These are phyloP conservation scores for Globisporangium solare DNA, from an alignment of 352 stramenopile species.

Conservation along the genomic window DNA sequence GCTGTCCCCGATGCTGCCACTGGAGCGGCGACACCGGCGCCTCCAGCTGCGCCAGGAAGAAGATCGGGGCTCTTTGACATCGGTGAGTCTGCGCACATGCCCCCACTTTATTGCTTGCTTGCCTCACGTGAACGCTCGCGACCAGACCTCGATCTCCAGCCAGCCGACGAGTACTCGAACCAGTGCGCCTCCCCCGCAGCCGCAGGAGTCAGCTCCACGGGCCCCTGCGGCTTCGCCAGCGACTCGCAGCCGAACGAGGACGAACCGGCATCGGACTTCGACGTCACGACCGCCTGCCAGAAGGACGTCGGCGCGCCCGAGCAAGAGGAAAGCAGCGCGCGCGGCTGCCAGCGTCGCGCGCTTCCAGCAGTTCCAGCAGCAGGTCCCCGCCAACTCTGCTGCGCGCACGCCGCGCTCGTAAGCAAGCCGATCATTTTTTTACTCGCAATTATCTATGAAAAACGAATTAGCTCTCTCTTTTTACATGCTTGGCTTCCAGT, in stretches of 20 bases:
- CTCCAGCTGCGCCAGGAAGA: neutral
- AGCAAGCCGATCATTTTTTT: no score
- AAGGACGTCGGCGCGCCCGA: conserved; percentile 7
- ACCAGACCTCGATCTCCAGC: conserved; percentile 28
- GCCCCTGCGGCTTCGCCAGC: neutral
- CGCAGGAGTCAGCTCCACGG: neutral
- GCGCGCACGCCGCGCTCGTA: neutral
- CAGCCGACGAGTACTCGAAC: conserved; percentile 32
- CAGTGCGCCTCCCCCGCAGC: conserved; percentile 35
- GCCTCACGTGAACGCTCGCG: neutral
- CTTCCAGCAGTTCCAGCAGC: conserved; percentile 47
- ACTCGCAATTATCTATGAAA: no score
- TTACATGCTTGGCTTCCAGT: no score
- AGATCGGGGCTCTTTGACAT: neutral
- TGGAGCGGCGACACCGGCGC: neutral
- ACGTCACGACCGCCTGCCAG: conserved; percentile 6
- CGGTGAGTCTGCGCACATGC: neutral
- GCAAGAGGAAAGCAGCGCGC: conserved; percentile 12
- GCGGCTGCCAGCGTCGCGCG: conserved; percentile 25
- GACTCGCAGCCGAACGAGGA: neutral
- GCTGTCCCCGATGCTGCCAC: neutral
- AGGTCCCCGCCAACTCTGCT: conserved; percentile 43
- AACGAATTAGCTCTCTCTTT: no score
- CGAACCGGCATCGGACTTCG: conserved; percentile 7
- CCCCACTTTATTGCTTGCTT: neutral